Base-by-base conservation (phyloP, 495 filamentous ascomycete species). In the Cladorrhinum samala region DNA sequence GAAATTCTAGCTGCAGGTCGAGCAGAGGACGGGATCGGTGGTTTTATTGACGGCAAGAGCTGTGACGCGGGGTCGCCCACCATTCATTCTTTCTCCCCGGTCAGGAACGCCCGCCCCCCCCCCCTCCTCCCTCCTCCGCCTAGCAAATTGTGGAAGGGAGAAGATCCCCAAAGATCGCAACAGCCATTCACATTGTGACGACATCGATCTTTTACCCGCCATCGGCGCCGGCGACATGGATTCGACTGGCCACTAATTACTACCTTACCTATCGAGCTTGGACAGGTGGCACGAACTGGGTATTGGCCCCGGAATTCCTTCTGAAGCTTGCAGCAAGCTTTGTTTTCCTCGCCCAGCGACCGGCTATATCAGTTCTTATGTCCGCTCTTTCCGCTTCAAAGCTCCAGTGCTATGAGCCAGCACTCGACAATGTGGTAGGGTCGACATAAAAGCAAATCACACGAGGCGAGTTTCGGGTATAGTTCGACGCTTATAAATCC, bases 131-230 rank as follows among this genome's bases (percentile, higher is more conserved):
- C 44, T n/a, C 21, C 38, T 21, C 42, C 46, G 56, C 52, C 42
- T n/a, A n/a, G n/a, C 33, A 3, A 37, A 36, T n/a, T 54, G 53
- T 54, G 55, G 39, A 50, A 44, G 33, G 48, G 56, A 13, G 46
- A 46, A 36, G 16, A 30, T 38, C 11, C 13, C 16, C 38, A 46
- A 30, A 18, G 30, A 54, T 56, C 50, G 52, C 59, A 62, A 62
- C 56, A 52, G 53, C 46, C 25, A 43, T 56, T 45, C 39, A 16
- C 17, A 27, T 39, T 49, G 59, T 64, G 59, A 62, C 62, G 62
- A 62, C 62, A 65, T 65, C 1, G 36, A 49, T 49, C 44, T 19
- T 40, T 49, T 23, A 36, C 36, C 46, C 46, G 52, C 21, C 41
- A 58, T 58, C 18, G 46, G 46, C 46, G 20, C 39, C 39, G 39